Percentiles rank a stretch among this genome's conserved stretches.
Conservation (phyloP, 1,284 basidiomycete genomes). For the Hymenochaete sp. region DNA sequence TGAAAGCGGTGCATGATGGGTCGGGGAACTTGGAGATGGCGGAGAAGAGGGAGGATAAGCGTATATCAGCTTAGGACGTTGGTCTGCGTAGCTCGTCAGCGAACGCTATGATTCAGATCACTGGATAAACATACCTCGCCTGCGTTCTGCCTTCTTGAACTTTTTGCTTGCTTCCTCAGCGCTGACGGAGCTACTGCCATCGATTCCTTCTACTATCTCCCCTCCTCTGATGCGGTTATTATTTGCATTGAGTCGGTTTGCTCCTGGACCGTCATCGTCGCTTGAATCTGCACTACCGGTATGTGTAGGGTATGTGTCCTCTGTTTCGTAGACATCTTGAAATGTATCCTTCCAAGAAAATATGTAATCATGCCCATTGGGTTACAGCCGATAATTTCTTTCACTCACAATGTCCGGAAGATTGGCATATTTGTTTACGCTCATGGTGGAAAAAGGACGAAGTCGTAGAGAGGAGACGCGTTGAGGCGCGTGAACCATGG, state of each 20-base stretch:
- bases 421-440: conserved; percentile 73
- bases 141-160: conserved; percentile 62
- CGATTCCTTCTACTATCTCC: conserved; percentile 41
- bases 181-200: conserved; percentile 38
- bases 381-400: conserved; percentile 3
- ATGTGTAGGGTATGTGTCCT: conserved; percentile 57
- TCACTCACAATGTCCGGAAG: conserved; percentile 81
- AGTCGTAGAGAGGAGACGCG: neutral
- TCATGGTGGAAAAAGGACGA: conserved; percentile 36
- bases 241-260: conserved; percentile 29
- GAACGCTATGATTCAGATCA: neutral
- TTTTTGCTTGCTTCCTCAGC: conserved; percentile 55
- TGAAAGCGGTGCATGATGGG: conserved; percentile 43
- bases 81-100: conserved; percentile 18
- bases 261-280: conserved; percentile 49
- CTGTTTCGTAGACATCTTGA: conserved; percentile 88
- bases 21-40: conserved; percentile 26
- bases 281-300: conserved; percentile 49
- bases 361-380: neutral
- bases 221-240: conserved; percentile 26
- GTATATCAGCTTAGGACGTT: conserved; percentile 46
- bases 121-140: conserved; percentile 31
- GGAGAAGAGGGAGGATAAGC: conserved; percentile 58
- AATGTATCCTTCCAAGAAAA: conserved; percentile 83
- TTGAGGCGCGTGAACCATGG: no score